A percentile compares a stretch with the other conserved stretches of the same genome.
phyloP scores from a whole-genome alignment of 345 rosid species.

The Fremontodendron californicum region DNA sequence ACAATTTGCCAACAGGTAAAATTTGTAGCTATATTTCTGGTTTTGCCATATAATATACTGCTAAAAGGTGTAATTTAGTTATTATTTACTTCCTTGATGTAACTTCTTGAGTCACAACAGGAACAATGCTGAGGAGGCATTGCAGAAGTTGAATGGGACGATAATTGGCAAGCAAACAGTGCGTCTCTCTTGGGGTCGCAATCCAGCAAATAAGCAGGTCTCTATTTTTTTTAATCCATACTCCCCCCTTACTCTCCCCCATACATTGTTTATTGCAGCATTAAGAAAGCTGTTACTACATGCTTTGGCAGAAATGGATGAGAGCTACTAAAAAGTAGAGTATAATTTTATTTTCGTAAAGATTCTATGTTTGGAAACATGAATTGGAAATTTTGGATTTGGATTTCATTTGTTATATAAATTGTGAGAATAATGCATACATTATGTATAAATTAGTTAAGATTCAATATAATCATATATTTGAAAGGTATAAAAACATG shows the following conservation, averaged over 20 bases:
- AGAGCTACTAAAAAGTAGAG: neutral
- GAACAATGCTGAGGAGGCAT: constrained; percentile 83
- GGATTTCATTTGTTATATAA: no score
- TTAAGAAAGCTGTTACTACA: neutral
- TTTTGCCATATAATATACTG: neutral
- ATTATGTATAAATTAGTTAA: no score
- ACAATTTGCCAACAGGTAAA: constrained; percentile 81
- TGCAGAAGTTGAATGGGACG: constrained; percentile 65
- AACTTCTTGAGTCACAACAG: constrained; percentile 32
- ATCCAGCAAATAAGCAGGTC: constrained; percentile 78
- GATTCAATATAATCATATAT: no score
- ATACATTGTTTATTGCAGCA: neutral
- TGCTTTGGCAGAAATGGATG: neutral
- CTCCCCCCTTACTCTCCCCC: neutral
- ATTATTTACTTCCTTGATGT: neutral
- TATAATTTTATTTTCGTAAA: neutral
- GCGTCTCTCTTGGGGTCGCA: constrained; percentile 87
- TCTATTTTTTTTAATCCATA: neutral
- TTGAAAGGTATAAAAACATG: no score
- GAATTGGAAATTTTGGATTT: no score
- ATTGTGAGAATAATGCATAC: no score
- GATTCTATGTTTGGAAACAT: no score
- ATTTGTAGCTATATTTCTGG: constrained; percentile 3
- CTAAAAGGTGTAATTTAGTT: neutral
- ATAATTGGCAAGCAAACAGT: constrained; percentile 67